Base-by-base conservation (phyloP, 257 asterid genomes). In the Catharanthus roseus region DNA sequence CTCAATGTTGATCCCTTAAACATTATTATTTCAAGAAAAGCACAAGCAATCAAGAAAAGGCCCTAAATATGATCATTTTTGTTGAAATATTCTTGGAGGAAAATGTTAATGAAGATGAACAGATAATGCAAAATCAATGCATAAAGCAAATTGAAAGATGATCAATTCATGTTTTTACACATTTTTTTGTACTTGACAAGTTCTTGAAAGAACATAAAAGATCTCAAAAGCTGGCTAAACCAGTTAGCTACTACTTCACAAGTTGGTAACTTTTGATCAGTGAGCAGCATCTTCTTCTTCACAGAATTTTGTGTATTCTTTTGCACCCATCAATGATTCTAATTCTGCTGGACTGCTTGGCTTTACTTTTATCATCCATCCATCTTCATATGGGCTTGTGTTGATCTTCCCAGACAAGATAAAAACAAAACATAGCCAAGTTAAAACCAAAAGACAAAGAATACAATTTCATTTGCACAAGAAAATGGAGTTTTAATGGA, bases 351-450 rank as follows among this genome's bases (percentile, higher is more conserved):
- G 85, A 68, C 53, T 82, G 72, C 77, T 81, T 3, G 98, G 96
- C 82, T 90, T 90, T 88, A 90, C 86, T 74, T 92, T 92, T 55
- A 92, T 90, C 95, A 92, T 90, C 98, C 98, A 92, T 33, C 98
- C 97, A 6, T 87, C 95, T 73, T 87, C 97, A 74, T 88, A 92
- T 39, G 98, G 97, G 75, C 95, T 86, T 44, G 88, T 47, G 56
- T 93, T 90, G 55, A 90, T 86, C 97, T 90, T 81, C 83, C 77
- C 63, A 54, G 15, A 44, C 42, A 38, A 38, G 8, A 38, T 8
- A 38, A 38, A 38, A 38, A 3, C 42, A 47, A 51, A 50, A 62
- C 0, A 53, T 6, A 49, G 19, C 15, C 49, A 31, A 56, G 38
- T 61, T 15, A 16, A 55, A 38, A 56, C 19, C n/a, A 10, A 53